These are phyloP conservation scores for Verbena officinalis DNA, from an alignment of 257 asterid species.

Conservation along the genomic window DNA sequence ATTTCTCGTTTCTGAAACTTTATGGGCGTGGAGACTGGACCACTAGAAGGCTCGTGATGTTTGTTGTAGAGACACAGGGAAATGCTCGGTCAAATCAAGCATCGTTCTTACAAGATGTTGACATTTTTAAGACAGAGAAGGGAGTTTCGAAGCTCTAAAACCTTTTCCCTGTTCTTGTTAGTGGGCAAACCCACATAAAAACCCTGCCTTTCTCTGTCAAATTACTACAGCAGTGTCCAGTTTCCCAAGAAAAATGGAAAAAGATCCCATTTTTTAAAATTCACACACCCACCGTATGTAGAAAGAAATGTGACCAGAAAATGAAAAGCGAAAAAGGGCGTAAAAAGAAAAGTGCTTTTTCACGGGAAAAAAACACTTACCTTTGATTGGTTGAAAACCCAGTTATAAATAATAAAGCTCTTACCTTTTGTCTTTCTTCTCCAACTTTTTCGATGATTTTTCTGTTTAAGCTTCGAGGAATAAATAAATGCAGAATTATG, in stretches of 20 bases:
- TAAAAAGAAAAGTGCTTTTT: conserved; percentile 15
- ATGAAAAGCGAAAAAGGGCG: conserved; percentile 10
- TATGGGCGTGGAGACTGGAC: conserved; percentile 35
- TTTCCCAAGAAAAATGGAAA: conserved; percentile 18
- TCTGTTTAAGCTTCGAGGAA: not conserved
- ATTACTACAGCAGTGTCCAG: conserved; percentile 14
- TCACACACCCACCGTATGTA: conserved; percentile 22
- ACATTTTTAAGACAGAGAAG: conserved; percentile 9
- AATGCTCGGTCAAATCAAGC: conserved; percentile 27
- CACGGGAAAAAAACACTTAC: conserved; percentile 29
- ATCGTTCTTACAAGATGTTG: conserved; percentile 30
- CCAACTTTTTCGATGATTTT: no score
- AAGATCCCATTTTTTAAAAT: not conserved
- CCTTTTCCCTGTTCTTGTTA: conserved; percentile 4
- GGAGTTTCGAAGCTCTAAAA: conserved; percentile 21
- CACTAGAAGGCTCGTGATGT: conserved; percentile 41
- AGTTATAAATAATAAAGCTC: conserved; percentile 11
- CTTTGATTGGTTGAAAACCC: conserved; percentile 36
- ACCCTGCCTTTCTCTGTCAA: conserved; percentile 31
- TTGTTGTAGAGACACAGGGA: conserved; percentile 29
- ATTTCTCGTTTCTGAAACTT: conserved; percentile 24
- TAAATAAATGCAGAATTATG: conserved; percentile 18
- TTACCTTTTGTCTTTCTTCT: conserved; percentile 28
- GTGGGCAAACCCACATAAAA: conserved; percentile 21
- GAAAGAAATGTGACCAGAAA: conserved; percentile 39